phyloP scores from a whole-genome alignment of 345 rosid species.

The Bruguiera parviflora region DNA sequence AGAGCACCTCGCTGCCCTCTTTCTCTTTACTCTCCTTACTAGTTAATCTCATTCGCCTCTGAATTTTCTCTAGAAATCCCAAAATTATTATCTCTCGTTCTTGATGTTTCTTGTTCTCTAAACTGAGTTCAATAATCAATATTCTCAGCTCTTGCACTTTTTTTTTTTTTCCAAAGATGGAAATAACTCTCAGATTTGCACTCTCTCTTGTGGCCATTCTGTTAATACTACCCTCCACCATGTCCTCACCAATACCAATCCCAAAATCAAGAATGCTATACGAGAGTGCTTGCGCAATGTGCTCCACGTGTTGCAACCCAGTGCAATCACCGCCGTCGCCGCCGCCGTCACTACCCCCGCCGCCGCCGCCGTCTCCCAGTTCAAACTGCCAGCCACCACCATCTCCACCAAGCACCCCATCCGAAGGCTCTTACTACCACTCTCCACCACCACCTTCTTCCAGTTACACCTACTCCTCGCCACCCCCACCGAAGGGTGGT shows the following conservation, averaged over 20 bases:
- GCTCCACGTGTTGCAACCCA: constrained; percentile 72
- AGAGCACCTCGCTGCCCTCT: constrained; percentile 6
- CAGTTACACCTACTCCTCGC: constrained; percentile 44
- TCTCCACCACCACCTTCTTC: constrained; percentile 72
- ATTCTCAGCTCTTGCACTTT: background rate
- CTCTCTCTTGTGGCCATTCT: constrained; percentile 21
- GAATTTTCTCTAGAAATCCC: background rate
- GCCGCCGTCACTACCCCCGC: constrained; percentile 25
- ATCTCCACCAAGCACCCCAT: constrained; percentile 45
- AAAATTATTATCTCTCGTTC: background rate
- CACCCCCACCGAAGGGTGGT: constrained; percentile 44
- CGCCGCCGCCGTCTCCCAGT: constrained; percentile 41
- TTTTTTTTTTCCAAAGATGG: constrained; percentile 26
- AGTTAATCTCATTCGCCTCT: background rate
- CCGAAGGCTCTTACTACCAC: constrained; percentile 42
- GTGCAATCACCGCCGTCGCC: constrained; percentile 16
- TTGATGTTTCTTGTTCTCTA: background rate
- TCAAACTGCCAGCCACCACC: constrained; percentile 64
- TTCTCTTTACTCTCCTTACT: background rate
- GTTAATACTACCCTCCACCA: constrained; percentile 15
- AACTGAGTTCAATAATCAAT: background rate
- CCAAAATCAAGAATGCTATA: constrained; percentile 20
- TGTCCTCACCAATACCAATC: constrained; percentile 12
- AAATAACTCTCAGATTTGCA: constrained; percentile 6
- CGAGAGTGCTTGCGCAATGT: constrained; percentile 82